These are phyloP conservation scores for Microdochium bolleyi DNA, from an alignment of 2,329 filamentous ascomycete genomes.

Conservation along the genomic window DNA sequence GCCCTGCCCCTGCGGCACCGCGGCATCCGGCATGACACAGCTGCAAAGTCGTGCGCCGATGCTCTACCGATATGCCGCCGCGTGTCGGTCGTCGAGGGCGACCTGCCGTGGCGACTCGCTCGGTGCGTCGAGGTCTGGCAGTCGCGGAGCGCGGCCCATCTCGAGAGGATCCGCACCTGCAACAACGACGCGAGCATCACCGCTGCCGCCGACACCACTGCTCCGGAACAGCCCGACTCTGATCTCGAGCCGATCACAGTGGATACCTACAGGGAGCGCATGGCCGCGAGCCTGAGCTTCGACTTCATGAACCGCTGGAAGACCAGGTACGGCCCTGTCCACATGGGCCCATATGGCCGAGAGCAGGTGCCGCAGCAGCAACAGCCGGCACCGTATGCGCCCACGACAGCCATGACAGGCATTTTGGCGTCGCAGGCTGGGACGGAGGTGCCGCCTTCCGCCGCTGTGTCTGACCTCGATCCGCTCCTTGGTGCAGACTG, in stretches of 20 bases:
- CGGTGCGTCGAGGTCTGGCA: background rate
- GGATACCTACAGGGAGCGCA: background rate
- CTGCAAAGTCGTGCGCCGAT: background rate
- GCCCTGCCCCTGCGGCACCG: background rate
- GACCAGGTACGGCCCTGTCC: background rate
- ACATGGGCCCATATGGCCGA: background rate
- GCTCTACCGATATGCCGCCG: background rate
- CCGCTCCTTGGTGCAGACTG: background rate
- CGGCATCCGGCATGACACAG: background rate
- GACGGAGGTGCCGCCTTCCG: background rate
- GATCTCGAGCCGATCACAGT: background rate
- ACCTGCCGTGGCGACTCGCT: background rate
- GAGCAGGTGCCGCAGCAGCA: background rate
- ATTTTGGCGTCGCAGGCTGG: background rate
- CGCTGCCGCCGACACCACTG: background rate
- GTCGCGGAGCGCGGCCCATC: background rate
- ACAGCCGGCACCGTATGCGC: background rate
- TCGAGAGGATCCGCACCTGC: background rate
- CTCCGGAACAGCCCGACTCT: no score
- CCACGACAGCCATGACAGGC: background rate
- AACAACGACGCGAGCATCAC: no score
- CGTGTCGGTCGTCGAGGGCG: background rate
- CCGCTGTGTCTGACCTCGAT: background rate
- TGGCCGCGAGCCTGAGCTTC: background rate
- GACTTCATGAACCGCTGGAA: background rate